Percentiles rank a stretch among this genome's conserved stretches.
phyloP scores from a whole-genome alignment of 257 asterid species.

The Nicotiana tomentosiformis region DNA sequence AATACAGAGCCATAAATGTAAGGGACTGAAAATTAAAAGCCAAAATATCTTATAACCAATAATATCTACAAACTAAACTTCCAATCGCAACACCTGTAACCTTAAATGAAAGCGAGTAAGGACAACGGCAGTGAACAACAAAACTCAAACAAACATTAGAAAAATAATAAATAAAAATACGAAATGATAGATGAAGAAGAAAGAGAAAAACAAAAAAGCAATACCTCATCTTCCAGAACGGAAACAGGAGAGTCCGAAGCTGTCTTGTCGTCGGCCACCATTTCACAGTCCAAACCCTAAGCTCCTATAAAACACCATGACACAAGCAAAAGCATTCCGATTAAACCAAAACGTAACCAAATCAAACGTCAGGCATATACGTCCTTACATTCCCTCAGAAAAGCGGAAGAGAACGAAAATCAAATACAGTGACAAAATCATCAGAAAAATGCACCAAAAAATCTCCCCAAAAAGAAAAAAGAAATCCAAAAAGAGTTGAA shows the following conservation, averaged over 20 bases:
- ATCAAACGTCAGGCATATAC: background rate
- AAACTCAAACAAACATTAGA: background rate
- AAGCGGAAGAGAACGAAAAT: background rate
- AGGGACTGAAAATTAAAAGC: background rate
- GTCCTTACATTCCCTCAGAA: background rate
- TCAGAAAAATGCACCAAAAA: background rate
- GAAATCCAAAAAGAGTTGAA: background rate
- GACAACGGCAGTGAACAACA: background rate
- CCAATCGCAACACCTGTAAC: background rate
- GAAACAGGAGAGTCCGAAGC: conserved; percentile 89
- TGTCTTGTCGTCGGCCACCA: conserved; percentile 48
- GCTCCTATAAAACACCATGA: conserved; percentile 5
- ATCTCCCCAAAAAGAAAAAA: background rate
- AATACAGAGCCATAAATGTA: too few species aligned
- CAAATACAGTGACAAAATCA: background rate
- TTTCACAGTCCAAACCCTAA: conserved; percentile 23
- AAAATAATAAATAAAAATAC: background rate
- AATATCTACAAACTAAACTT: background rate
- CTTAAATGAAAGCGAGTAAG: background rate
- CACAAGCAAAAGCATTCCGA: background rate
- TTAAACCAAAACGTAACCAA: background rate
- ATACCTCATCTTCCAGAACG: conserved; percentile 90
- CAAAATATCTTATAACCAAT: background rate
- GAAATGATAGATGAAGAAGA: too few species aligned
- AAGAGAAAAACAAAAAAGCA: background rate